These are phyloP conservation scores for Tylopilus balloui DNA, from an alignment of 768 basidiomycete species.

Conservation along the genomic window DNA sequence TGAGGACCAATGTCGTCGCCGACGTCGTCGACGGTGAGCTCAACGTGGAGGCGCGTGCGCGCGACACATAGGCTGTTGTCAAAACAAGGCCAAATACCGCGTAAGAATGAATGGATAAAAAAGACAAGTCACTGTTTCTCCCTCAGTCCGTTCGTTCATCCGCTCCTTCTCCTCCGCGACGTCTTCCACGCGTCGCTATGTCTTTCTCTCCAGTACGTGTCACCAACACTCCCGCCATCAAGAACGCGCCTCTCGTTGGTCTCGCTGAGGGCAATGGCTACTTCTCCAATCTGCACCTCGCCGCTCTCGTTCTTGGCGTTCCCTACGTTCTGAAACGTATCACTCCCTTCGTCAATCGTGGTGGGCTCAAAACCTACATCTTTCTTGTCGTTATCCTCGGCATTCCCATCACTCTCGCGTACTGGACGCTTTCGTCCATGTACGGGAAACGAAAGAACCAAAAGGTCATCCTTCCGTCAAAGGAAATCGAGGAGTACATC, in stretches of 20 bases:
- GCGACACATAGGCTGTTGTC: not conserved
- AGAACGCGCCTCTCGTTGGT: conserved; percentile 79
- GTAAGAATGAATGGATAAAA: conserved; percentile 21
- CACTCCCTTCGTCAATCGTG: conserved; percentile 76
- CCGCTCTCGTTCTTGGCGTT: conserved; percentile 66
- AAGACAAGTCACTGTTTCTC: not conserved
- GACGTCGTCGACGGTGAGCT: not conserved
- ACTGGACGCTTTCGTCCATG: conserved; percentile 86
- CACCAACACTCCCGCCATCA: conserved; percentile 73
- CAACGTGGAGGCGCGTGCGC: not conserved
- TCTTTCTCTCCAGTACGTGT: conserved; percentile 47
- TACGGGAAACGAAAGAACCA: conserved; percentile 80
- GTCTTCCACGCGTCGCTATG: conserved; percentile 29
- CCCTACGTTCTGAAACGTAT: conserved; percentile 83
- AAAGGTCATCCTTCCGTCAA: conserved; percentile 79
- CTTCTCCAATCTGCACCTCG: conserved; percentile 81
- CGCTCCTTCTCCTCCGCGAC: conserved; percentile 8
- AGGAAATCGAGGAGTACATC: conserved; percentile 86
- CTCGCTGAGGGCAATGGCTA: conserved; percentile 82
- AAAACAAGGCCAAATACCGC: conserved; percentile 21
- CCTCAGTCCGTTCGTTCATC: conserved; percentile 15
- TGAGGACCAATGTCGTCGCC: not conserved
- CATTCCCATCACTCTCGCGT: conserved; percentile 71
- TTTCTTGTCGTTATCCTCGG: conserved; percentile 74
- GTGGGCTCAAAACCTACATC: conserved; percentile 81